Conservation (phyloP, 805 yeast genomes). For the Saturnispora zaruensis region DNA sequence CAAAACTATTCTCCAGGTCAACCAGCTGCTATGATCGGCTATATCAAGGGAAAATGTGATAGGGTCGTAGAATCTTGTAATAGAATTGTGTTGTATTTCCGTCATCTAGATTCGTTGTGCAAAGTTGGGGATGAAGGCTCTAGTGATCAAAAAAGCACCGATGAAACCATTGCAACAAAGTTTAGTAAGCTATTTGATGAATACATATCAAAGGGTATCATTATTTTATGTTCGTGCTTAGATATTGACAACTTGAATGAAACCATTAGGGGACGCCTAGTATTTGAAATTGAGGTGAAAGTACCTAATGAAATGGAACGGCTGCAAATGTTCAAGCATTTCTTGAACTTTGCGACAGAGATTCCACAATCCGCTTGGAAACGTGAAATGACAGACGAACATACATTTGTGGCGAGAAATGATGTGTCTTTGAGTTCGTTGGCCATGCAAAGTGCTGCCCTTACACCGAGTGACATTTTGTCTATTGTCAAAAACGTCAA, state of each 20-base stretch:
- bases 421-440: conserved; percentile 51
- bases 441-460: conserved; percentile 85
- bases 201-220: conserved; percentile 36
- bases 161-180: conserved; percentile 41
- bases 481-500: conserved; percentile 65
- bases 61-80: conserved; percentile 39
- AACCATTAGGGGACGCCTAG: conserved; percentile 54
- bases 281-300: conserved; percentile 65
- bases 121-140: conserved; percentile 53
- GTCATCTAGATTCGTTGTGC: conserved; percentile 72
- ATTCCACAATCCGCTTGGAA: background rate
- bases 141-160: conserved; percentile 19
- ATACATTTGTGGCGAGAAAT: conserved; percentile 27
- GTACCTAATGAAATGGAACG: conserved; percentile 81
- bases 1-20: conserved; percentile 59
- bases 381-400: conserved; percentile 6
- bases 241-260: conserved; percentile 65
- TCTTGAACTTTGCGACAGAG: conserved; percentile 24
- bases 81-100: conserved; percentile 47
- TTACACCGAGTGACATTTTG: conserved; percentile 73
- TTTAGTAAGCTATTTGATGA: conserved; percentile 50
- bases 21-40: conserved; percentile 62
- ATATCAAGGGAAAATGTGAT: conserved; percentile 69
- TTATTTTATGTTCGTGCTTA: conserved; percentile 58
- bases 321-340: conserved; percentile 45